These are phyloP conservation scores for Coprinopsis cinerea DNA, from an alignment of 768 basidiomycete genomes.

Conservation along the genomic window DNA sequence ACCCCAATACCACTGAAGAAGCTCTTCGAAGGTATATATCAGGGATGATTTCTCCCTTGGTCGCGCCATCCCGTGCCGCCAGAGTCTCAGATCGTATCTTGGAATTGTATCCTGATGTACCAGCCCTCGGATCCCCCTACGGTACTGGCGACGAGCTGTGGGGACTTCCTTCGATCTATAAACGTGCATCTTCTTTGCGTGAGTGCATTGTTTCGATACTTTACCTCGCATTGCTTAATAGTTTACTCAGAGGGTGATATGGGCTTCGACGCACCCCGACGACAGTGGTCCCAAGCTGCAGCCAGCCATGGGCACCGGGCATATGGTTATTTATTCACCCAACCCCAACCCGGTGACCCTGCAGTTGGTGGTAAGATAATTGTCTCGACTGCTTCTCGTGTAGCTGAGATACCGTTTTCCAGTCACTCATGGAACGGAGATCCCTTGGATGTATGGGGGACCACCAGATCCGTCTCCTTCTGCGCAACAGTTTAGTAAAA, in stretches of 20 bases:
- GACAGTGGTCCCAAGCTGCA: slow-evolving; percentile 36
- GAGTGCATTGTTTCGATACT: neutral
- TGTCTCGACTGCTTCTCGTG: neutral
- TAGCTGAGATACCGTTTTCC: neutral
- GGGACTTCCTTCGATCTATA: slow-evolving; percentile 20
- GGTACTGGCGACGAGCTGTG: slow-evolving; percentile 30
- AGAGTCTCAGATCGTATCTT: slow-evolving; percentile 22
- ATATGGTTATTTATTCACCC: slow-evolving; percentile 38
- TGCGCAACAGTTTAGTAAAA: slow-evolving; percentile 20
- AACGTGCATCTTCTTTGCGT: slow-evolving; percentile 28
- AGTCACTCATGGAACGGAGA: slow-evolving; percentile 29
- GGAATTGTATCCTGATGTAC: slow-evolving; percentile 35
- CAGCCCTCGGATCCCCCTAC: slow-evolving; percentile 40
- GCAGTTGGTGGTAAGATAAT: slow-evolving; percentile 23
- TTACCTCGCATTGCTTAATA: neutral
- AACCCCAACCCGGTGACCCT: slow-evolving; percentile 26
- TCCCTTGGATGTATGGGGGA: slow-evolving; percentile 30
- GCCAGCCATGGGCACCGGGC: slow-evolving; percentile 29
- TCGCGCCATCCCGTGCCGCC: slow-evolving; percentile 17
- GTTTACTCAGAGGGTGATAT: slow-evolving; percentile 30
- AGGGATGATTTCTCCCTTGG: slow-evolving; percentile 17
- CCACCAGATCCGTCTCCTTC: slow-evolving; percentile 17
- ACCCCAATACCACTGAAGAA: slow-evolving; percentile 7
- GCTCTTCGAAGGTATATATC: neutral
- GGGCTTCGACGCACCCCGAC: slow-evolving; percentile 31